Base-by-base conservation (phyloP, 164 flowering plant species). In the Buxus sempervirens region DNA sequence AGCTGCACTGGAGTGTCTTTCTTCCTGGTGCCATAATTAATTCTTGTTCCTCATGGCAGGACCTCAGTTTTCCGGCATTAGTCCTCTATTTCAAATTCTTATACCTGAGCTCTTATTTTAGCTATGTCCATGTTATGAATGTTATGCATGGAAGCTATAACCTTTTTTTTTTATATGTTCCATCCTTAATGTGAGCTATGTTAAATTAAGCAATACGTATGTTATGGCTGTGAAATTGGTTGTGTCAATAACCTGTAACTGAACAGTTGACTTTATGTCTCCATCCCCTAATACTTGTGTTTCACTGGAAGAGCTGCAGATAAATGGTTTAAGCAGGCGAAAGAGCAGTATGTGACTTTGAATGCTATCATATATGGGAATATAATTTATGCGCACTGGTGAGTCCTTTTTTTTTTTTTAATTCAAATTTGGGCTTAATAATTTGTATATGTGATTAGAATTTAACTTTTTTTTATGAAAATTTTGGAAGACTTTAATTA, bases 331-430 rank as follows among this genome's bases (percentile, higher is more conserved):
- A 70, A 75, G 79, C 93, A 92, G 84, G 99, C 99, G 58, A 92
- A 86, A 80, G 80, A 80, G 78, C 76, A 70, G 69, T 82, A 75
- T 70, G 12, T 76, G 62, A 71, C 82, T 26, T 70, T 95, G 80
- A 90, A 92, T 81, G 91, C 88, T 26, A 80, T 84, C 64, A 89
- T 95, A 51, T 95, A 92, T 73, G 91, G 91, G 59, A 90, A 82
- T 73, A 86, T 92, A 58, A 90, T 95, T 10, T 91, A 92, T 83
- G 99, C 96, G 69, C 73, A 92, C 65, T 90, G 96, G 97, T 91
- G 61, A 75, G 89, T 77, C 51, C 22, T 9, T 48, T n/a, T n/a
- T n/a, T 23, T 49, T 24, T 0, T 9, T 56, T 18, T 25, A 22
- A 25, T 15, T 67, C 21, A 42, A 22, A 1, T 45, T 45, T 45